phyloP scores from a whole-genome alignment of 352 stramenopile species.

The Globisporangium recalcitrans region DNA sequence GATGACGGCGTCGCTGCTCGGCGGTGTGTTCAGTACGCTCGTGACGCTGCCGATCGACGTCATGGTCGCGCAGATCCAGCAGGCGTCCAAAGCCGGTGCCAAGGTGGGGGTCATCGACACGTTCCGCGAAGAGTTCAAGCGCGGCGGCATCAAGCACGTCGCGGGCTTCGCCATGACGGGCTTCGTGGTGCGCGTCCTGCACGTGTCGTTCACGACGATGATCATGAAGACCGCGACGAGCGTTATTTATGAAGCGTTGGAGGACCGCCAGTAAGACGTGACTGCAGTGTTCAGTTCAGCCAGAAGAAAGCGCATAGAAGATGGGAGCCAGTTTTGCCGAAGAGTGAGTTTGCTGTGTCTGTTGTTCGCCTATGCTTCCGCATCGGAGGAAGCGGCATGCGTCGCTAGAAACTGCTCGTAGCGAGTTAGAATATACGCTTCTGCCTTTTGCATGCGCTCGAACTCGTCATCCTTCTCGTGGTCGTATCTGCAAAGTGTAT shows the following conservation, averaged over 20 bases:
- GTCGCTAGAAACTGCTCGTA: conserved; percentile 47
- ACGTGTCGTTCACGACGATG: conserved; percentile 88
- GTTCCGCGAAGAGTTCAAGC: conserved; percentile 70
- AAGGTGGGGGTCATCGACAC: conserved; percentile 73
- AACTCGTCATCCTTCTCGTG: conserved; percentile 77
- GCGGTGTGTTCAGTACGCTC: conserved; percentile 49
- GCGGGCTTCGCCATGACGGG: conserved; percentile 78
- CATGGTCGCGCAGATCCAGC: conserved; percentile 91
- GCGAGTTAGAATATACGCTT: conserved; percentile 54
- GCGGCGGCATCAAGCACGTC: conserved; percentile 75
- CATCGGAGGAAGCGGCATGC: neutral
- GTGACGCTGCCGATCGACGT: conserved; percentile 91
- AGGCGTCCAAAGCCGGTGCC: conserved; percentile 82
- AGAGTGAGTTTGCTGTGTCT: neutral
- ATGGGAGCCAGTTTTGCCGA: conserved; percentile 8
- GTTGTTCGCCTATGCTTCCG: neutral
- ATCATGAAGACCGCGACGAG: conserved; percentile 87
- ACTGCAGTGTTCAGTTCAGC: neutral
- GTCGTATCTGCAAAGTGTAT: conserved; percentile 56
- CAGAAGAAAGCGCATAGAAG: neutral
- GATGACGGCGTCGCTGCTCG: too few relatives aligned
- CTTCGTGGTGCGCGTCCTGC: conserved; percentile 63
- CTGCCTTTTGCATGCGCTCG: conserved; percentile 67
- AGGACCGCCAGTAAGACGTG: conserved; percentile 21
- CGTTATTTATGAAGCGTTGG: conserved; percentile 79